These are phyloP conservation scores for Trametes gibbosa DNA, from an alignment of 768 basidiomycete species.

Conservation along the genomic window DNA sequence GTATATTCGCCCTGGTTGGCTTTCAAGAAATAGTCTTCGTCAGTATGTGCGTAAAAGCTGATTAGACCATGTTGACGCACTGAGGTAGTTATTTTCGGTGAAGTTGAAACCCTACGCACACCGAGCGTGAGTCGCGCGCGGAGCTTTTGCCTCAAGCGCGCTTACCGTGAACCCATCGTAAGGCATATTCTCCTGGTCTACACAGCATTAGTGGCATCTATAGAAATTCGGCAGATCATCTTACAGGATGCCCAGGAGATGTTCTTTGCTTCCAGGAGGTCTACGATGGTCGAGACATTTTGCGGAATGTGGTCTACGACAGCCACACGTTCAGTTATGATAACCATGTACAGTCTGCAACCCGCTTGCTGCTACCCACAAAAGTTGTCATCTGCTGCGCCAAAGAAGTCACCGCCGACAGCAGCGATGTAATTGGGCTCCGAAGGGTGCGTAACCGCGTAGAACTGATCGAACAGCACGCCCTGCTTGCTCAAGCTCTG, in stretches of 20 bases:
- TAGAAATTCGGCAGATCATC: neutral
- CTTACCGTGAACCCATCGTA: slow-evolving; percentile 40
- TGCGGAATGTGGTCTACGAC: slow-evolving; percentile 31
- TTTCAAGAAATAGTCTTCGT: neutral
- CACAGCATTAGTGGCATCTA: neutral
- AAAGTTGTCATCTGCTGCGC: slow-evolving; percentile 42
- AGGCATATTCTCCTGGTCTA: slow-evolving; percentile 56
- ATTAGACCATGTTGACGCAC: slow-evolving; percentile 16
- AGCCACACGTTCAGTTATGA: neutral
- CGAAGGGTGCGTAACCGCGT: slow-evolving; percentile 54
- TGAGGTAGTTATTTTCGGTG: slow-evolving; percentile 38
- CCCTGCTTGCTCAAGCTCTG: slow-evolving; percentile 46
- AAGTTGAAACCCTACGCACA: slow-evolving; percentile 36
- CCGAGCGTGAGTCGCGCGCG: neutral
- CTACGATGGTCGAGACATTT: slow-evolving; percentile 57
- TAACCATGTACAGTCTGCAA: neutral
- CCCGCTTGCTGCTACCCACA: slow-evolving; percentile 21
- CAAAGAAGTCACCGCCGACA: slow-evolving; percentile 54
- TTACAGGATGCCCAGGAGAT: slow-evolving; percentile 55
- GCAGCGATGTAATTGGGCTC: slow-evolving; percentile 59
- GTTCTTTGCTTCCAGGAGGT: slow-evolving; percentile 54
- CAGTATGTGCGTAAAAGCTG: neutral
- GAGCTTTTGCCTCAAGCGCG: neutral
- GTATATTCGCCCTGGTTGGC: slow-evolving; percentile 32
- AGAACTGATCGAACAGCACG: slow-evolving; percentile 42